Evolutionary conservation across 2,329 filamentous ascomycete genomes (phyloP), one percentile per base, ranked within the genome.

Genomic region (Xenoacremonium recifei): DNA sequence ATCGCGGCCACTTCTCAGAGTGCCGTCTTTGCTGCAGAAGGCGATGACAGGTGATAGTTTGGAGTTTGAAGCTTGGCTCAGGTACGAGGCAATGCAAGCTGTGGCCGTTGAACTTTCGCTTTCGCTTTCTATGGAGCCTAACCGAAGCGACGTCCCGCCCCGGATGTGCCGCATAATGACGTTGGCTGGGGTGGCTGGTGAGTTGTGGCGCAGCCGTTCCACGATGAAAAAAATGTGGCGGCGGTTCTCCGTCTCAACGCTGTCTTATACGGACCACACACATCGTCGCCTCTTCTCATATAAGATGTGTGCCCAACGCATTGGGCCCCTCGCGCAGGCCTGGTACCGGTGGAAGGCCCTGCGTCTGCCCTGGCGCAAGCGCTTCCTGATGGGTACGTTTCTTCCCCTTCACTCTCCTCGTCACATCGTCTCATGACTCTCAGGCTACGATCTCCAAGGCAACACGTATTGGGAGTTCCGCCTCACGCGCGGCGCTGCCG

Each of bases 401-500:
- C 29, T 21, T 39, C 30, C 37, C 20, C 34, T 34, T 34, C 20
- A 20, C 31, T 17, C 23, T 39, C 39, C 29, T 31, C 17, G 7
- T 15, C 6, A 9, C 7, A 15, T 9, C 29, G n/a, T n/a, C 35
- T 30, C 53, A 57, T 41, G 35, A 35, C 17, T 11, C 19, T 13
- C 47, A 85, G 82, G 82, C 50, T 71, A 76, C 54, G 82, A 86
- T 58, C 78, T 85, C 44, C 58, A 78, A 18, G 80, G 81, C 41
- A 85, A 85, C 66, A 84, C 82, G 4, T 86, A 77, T 68, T 86
- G 82, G 81, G 79, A 84, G 55, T 84, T 85, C 65, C 73, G 72
- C 44, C 75, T 82, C 50, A 54, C 65, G 6, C 69, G 9, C 23
- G 6, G 72, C 40, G 64, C 65, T 45, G 55, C 62, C 42, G 53